Base-by-base conservation (phyloP, 2,329 filamentous ascomycete species). In the Coniochaeta sp. region DNA sequence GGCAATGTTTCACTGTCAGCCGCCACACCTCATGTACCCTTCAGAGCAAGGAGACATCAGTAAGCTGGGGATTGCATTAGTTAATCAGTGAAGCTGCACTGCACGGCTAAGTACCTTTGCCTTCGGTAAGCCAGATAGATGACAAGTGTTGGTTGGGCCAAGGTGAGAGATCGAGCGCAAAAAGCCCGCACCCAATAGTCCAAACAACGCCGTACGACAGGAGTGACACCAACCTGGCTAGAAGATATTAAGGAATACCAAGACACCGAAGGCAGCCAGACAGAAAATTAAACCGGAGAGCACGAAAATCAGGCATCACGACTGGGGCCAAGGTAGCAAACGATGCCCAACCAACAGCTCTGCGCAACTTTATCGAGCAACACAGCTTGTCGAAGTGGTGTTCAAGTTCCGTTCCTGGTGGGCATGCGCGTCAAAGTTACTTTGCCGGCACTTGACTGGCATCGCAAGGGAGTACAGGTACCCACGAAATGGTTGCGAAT, bases 1-100 rank as follows among this genome's bases (percentile, higher is more conserved):
- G 57, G 52, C 63, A 63, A 64, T 65, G 65, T 65, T 64, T 66
- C 65, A 66, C 59, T 55, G 55, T 58, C 61, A 65, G 55, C 61
- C 62, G 56, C 62, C 62, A 62, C 47, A 59, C 54, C 57, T 61
- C 44, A 40, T 55, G 59, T 60, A 40, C 4, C 38, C 9, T 6
- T 12, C 5, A 40, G 6, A 40, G 38, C 17, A 40, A 40, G 38
- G 38, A 40, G 38, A 47, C 42, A 10, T 19, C 38, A 3, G 38
- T 17, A 47, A 24, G 42, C n/a, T 8, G 42, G 42, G 42, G 42
- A 47, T n/a, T 24, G 19, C 42, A 12, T 4, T 24, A 47, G 2
- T 47, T n/a, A 19, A 24, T 7, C 3, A 36, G 34, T 34, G 16
- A 5, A 24, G 19, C 7, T 24, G 40, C 40, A 22, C 24, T 47